Evolutionary conservation across 768 basidiomycete species (phyloP).

Genomic region (Leucocoprinus leucothites): DNA sequence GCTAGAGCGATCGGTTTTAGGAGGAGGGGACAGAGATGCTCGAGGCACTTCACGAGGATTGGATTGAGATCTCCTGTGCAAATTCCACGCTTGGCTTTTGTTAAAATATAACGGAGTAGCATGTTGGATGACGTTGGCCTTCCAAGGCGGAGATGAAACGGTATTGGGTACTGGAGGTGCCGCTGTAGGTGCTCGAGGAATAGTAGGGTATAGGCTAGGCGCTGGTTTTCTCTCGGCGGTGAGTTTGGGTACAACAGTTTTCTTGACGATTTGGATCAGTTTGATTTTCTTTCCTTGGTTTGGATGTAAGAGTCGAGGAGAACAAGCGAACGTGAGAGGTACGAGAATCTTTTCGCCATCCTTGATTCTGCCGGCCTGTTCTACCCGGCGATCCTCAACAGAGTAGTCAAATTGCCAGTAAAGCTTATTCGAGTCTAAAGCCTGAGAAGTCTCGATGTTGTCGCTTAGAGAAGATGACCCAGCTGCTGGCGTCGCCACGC

Average conservation of each 20-base stretch:
- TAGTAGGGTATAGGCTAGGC: conserved; percentile 11
- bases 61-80: conserved; percentile 23
- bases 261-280: conserved; percentile 70
- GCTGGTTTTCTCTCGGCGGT: conserved; percentile 58
- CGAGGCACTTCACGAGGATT: conserved; percentile 12
- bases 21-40: too few relatives aligned
- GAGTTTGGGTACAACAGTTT: conserved; percentile 65
- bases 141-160: conserved; percentile 13
- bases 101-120: not conserved
- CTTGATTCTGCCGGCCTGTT: conserved; percentile 42
- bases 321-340: conserved; percentile 74
- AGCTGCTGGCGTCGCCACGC: not conserved
- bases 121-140: not conserved
- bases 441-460: conserved; percentile 11
- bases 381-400: conserved; percentile 56
- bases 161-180: not conserved
- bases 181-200: not conserved
- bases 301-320: conserved; percentile 62
- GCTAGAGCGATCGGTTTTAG: too few relatives aligned
- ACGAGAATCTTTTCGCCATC: conserved; percentile 71
- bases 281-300: conserved; percentile 63
- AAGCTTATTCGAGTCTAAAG: conserved; percentile 37
- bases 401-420: conserved; percentile 80
- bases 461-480: conserved; percentile 16
- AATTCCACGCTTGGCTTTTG: conserved; percentile 12